Evolutionary conservation across 2,329 filamentous ascomycete genomes (phyloP).

Genomic region (Colletotrichum sp.): DNA sequence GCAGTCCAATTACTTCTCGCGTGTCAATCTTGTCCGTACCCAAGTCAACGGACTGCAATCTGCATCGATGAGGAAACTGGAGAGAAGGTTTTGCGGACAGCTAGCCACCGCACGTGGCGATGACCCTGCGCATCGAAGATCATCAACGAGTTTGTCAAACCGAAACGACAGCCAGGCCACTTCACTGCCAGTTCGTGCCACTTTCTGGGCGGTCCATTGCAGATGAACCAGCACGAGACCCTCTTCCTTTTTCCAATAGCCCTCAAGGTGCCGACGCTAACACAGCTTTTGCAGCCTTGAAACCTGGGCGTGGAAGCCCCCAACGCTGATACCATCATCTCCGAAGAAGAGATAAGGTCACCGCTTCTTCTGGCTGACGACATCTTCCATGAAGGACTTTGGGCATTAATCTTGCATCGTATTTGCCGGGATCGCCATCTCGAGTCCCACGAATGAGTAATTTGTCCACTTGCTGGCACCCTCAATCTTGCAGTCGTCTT

Average conservation of each 20-base stretch:
- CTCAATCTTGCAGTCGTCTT: neutral
- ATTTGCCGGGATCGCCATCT: neutral
- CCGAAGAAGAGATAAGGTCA: conserved; percentile 9
- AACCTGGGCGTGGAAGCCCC: neutral
- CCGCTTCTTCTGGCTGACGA: conserved; percentile 9
- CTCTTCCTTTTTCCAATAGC: neutral
- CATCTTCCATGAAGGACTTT: neutral
- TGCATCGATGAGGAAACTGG: neutral
- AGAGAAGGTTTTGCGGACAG: neutral
- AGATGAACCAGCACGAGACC: neutral
- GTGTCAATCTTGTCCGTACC: neutral
- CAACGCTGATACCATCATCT: neutral
- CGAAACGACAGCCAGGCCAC: conserved; percentile 1
- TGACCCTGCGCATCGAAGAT: neutral
- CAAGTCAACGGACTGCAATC: neutral
- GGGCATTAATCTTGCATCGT: neutral
- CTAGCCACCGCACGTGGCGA: neutral
- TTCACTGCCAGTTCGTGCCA: neutral
- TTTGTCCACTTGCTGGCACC: neutral
- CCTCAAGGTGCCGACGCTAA: conserved; percentile 13
- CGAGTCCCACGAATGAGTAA: neutral
- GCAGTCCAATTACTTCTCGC: neutral
- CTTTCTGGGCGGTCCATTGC: neutral
- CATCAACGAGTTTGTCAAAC: neutral
- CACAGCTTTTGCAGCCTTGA: neutral